Evolutionary conservation across 495 filamentous ascomycete species (phyloP).

Genomic region (Letharia columbiana): DNA sequence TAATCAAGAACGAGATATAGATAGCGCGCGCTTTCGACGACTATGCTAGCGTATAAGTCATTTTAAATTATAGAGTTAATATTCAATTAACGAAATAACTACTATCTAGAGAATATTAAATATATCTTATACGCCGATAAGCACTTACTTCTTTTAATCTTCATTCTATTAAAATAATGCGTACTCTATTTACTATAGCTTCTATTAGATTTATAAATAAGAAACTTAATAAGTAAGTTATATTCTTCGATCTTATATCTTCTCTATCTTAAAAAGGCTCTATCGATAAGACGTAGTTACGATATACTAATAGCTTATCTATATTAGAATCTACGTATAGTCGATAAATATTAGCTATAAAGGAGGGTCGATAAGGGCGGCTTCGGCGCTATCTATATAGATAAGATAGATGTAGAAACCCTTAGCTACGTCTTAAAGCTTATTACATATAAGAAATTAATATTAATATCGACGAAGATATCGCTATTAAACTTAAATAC

Average conservation of each 20-base stretch:
- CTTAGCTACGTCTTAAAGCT: not conserved
- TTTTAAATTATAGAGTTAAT: constrained; percentile 7
- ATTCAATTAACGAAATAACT: constrained; percentile 13
- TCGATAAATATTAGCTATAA: not conserved
- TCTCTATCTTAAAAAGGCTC: not conserved
- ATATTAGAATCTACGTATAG: constrained; percentile 1
- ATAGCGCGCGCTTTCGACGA: constrained; percentile 12
- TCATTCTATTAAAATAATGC: not conserved
- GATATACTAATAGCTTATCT: not conserved
- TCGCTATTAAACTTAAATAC: not conserved
- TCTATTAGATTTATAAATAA: not conserved
- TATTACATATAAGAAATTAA: constrained; percentile 8
- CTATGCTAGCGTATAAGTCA: constrained; percentile 4
- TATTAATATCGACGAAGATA: not conserved
- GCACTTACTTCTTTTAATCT: not conserved
- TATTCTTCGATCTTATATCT: not conserved
- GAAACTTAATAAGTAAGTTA: not conserved
- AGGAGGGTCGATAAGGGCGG: not conserved
- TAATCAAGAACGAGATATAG: constrained; percentile 10
- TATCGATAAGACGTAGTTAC: not conserved
- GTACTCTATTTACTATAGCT: not conserved
- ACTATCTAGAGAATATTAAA: constrained; percentile 12
- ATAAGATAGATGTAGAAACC: not conserved
- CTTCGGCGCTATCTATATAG: not conserved
- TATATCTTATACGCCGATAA: not conserved